A percentile compares a stretch with the other conserved stretches of the same genome.
Evolutionary conservation across 2,329 filamentous ascomycete species (phyloP).

Genomic region (Cladophialophora yegresii): DNA sequence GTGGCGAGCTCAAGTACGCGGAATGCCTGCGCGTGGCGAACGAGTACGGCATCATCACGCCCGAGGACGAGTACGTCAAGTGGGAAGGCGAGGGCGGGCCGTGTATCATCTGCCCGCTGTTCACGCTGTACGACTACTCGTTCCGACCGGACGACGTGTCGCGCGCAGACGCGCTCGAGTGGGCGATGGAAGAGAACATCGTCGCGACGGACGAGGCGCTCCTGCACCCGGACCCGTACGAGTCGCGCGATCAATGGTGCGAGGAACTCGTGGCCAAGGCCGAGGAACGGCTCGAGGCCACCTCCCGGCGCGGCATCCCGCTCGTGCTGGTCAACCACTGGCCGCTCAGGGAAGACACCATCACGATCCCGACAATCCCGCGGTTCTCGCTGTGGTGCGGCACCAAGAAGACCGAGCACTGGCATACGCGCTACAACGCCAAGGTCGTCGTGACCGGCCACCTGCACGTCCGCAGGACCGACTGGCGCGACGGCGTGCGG

Average conservation of each 20-base stretch:
- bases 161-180: constrained; percentile 48
- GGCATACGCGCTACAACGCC: constrained; percentile 35
- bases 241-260: constrained; percentile 34
- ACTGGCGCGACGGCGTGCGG: constrained; percentile 35
- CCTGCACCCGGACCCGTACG: constrained; percentile 35
- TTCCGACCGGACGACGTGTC: constrained; percentile 56
- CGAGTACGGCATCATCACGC: constrained; percentile 56
- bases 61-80: constrained; percentile 57
- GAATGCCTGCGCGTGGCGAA: constrained; percentile 58
- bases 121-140: constrained; percentile 63
- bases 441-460: constrained; percentile 37
- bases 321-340: constrained; percentile 37
- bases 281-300: constrained; percentile 28
- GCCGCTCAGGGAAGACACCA: constrained; percentile 35
- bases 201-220: constrained; percentile 36
- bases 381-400: constrained; percentile 37
- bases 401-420: constrained; percentile 35
- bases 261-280: constrained; percentile 28
- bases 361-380: constrained; percentile 35
- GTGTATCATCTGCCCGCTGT: constrained; percentile 57
- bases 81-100: constrained; percentile 57
- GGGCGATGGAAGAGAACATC: constrained; percentile 36
- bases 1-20: constrained; percentile 58
- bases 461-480: constrained; percentile 36
- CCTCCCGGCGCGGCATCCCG: constrained; percentile 26